phyloP scores from a whole-genome alignment of 208 protist species.

The Zelonia costaricensis region DNA sequence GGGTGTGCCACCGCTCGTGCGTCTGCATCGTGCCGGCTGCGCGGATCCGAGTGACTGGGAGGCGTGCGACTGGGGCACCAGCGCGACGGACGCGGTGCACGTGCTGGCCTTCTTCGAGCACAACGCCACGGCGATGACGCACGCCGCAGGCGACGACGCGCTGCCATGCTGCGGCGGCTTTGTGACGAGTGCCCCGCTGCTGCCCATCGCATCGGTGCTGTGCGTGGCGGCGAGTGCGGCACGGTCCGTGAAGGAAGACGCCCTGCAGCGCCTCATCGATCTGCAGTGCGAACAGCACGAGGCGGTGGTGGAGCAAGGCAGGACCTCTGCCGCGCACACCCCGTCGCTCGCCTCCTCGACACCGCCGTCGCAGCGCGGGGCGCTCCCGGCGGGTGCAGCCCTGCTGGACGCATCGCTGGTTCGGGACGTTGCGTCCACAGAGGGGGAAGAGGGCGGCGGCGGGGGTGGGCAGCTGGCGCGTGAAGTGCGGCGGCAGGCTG shows the following conservation, averaged over 20 bases:
- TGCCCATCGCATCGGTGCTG: slow-evolving; percentile 82
- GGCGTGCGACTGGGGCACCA: slow-evolving; percentile 60
- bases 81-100: slow-evolving; percentile 38
- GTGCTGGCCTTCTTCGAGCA: slow-evolving; percentile 80
- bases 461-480: slow-evolving; percentile 15
- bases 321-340: not conserved
- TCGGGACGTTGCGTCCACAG: not conserved
- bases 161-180: slow-evolving; percentile 72
- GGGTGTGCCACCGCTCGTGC: slow-evolving; percentile 78
- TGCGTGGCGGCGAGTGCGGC: slow-evolving; percentile 45
- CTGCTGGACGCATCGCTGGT: slow-evolving; percentile 23
- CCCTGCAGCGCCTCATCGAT: slow-evolving; percentile 71
- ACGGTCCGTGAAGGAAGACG: slow-evolving; percentile 58
- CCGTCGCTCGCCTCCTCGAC: slow-evolving; percentile 2
- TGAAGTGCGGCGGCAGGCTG: slow-evolving; percentile 35
- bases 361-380: not conserved
- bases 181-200: slow-evolving; percentile 60
- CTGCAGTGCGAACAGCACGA: slow-evolving; percentile 75
- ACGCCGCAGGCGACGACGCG: slow-evolving; percentile 11
- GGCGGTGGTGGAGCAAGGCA: slow-evolving; percentile 22
- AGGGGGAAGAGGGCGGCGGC: not conserved
- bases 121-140: slow-evolving; percentile 38
- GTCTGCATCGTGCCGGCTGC: slow-evolving; percentile 62
- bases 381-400: not conserved
- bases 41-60: slow-evolving; percentile 31